These are phyloP conservation scores for Ogataea degrootiae DNA, from an alignment of 805 yeast species.

Conservation along the genomic window DNA sequence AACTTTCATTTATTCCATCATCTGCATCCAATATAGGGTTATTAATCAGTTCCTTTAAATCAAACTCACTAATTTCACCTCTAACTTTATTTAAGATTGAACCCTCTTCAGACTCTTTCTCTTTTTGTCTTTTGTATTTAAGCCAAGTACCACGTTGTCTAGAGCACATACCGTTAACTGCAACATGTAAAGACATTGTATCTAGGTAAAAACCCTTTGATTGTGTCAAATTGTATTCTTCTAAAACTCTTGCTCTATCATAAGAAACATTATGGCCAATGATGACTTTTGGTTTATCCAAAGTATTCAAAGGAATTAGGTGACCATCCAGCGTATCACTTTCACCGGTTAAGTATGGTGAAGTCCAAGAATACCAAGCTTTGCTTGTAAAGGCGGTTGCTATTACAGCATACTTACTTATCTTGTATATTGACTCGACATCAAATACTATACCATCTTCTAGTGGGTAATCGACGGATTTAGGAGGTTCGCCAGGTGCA, in stretches of 20 bases:
- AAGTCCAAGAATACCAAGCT: slow-evolving; percentile 95
- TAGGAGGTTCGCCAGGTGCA: slow-evolving; percentile 47
- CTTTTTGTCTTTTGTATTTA: slow-evolving; percentile 44
- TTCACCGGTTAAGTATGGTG: slow-evolving; percentile 70
- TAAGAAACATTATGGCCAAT: slow-evolving; percentile 90
- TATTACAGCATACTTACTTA: slow-evolving; percentile 68
- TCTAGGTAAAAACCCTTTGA: slow-evolving; percentile 80
- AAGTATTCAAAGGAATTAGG: slow-evolving; percentile 69
- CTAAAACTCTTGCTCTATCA: slow-evolving; percentile 81
- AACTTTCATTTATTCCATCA: slow-evolving; percentile 22
- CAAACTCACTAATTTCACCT: slow-evolving; percentile 19
- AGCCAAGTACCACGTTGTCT: slow-evolving; percentile 80
- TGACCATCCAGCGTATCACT: slow-evolving; percentile 46
- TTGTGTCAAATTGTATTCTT: slow-evolving; percentile 68
- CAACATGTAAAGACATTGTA: slow-evolving; percentile 89
- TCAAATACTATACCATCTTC: slow-evolving; percentile 81
- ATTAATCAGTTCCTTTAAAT: slow-evolving; percentile 23
- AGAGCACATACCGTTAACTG: slow-evolving; percentile 88
- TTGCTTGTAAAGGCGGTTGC: slow-evolving; percentile 72
- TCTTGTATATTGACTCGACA: slow-evolving; percentile 78
- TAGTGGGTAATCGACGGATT: slow-evolving; percentile 58
- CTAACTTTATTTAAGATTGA: slow-evolving; percentile 14
- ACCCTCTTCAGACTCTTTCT: slow-evolving; percentile 16
- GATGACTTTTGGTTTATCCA: slow-evolving; percentile 47
- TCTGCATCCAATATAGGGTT: slow-evolving; percentile 30